Evolutionary conservation across 257 asterid species (phyloP).

Genomic region (Primulina tabacum): DNA sequence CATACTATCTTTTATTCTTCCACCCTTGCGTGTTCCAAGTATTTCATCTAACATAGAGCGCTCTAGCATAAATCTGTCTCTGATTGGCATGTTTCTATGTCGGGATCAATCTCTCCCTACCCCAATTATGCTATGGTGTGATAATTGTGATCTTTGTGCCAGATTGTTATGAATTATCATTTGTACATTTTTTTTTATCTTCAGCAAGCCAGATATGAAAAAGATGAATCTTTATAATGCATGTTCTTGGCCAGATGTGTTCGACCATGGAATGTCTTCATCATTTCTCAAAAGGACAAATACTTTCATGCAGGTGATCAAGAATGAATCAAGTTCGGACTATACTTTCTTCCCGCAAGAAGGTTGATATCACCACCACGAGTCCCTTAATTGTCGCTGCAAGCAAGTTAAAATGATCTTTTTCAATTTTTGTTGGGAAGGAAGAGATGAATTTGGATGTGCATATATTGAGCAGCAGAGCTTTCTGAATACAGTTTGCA

Average conservation of each 20-base stretch:
- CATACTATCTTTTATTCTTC: background rate
- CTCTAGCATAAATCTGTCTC: background rate
- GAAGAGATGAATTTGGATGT: slow-evolving; percentile 15
- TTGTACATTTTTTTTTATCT: background rate
- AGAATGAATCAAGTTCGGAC: slow-evolving; percentile 69
- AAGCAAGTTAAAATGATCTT: slow-evolving; percentile 28
- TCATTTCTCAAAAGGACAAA: slow-evolving; percentile 1
- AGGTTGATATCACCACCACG: slow-evolving; percentile 34
- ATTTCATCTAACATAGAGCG: background rate
- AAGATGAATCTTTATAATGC: background rate
- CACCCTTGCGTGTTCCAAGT: background rate
- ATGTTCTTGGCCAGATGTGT: slow-evolving; percentile 2
- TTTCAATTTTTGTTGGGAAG: slow-evolving; percentile 18
- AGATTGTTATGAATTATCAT: background rate
- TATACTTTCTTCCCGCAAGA: slow-evolving; percentile 72
- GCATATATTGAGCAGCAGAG: background rate
- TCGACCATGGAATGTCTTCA: slow-evolving; percentile 7
- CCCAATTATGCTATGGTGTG: background rate
- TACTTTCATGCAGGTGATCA: slow-evolving; percentile 55
- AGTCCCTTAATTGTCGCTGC: slow-evolving; percentile 1
- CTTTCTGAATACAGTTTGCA: background rate
- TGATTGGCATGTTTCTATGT: background rate
- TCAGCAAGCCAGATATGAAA: slow-evolving; percentile 5
- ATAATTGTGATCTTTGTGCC: background rate
- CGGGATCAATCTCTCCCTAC: background rate